These are phyloP conservation scores for barrel medic (Medicago truncatula) DNA, from an alignment of 306 rosid genomes.

Conservation along the genomic window MtrunA17r5.0-ANR NC_053046.1:3677001-3677500, in stretches of 20 bases:
- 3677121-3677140: not conserved
- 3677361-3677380: too few species aligned
- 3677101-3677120: constrained; percentile 25
- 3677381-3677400: too few species aligned
- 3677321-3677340: not conserved
- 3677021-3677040: not conserved
- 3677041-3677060: constrained; percentile 13
- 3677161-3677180: not conserved
- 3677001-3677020: constrained; percentile 2
- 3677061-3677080: not conserved
- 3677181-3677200: not conserved
- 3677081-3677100: constrained; percentile 7
- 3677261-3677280: constrained; percentile 5
- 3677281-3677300: not conserved
- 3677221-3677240: not conserved
- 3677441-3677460: too few species aligned
- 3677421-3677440: too few species aligned
- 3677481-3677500: too few species aligned
- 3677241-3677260: not conserved
- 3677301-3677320: not conserved
- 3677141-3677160: constrained; percentile 3
- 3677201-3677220: not conserved
- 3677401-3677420: too few species aligned
- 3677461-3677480: too few species aligned
- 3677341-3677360: too few species aligned